Evolutionary conservation across 2,329 filamentous ascomycete species (phyloP).

Genomic region (Hypomyces perniciosus): DNA sequence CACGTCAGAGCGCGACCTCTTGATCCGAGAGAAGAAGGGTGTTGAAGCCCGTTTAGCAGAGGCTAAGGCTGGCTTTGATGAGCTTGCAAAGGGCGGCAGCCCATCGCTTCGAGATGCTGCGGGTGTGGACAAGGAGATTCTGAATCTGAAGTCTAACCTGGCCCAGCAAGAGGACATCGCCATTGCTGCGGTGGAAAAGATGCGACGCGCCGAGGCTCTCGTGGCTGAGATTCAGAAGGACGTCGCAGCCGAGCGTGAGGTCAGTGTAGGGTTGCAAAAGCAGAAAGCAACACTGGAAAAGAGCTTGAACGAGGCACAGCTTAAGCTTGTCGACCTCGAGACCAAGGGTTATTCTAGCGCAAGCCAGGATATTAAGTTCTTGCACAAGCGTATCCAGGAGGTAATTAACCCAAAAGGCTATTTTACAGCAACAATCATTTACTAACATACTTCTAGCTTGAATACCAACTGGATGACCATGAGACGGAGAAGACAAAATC

Average conservation of each 20-base stretch:
- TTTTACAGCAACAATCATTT: constrained; percentile 21
- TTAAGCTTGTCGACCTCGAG: constrained; percentile 86
- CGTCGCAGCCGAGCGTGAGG: constrained; percentile 77
- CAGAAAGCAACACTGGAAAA: constrained; percentile 90
- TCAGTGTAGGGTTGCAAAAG: constrained; percentile 73
- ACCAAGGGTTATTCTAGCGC: constrained; percentile 94
- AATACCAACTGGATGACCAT: constrained; percentile 77
- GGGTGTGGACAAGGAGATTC: constrained; percentile 77
- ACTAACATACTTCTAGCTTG: constrained; percentile 54
- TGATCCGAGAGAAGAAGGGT: constrained; percentile 83
- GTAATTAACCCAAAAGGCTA: constrained; percentile 39
- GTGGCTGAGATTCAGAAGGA: constrained; percentile 89
- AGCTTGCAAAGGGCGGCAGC: constrained; percentile 77
- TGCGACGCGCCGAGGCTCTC: constrained; percentile 86
- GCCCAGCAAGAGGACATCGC: constrained; percentile 93
- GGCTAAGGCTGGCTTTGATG: constrained; percentile 81
- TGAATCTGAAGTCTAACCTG: constrained; percentile 81
- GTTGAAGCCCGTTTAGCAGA: constrained; percentile 81
- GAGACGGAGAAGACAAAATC: constrained; percentile 73
- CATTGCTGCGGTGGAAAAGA: constrained; percentile 88
- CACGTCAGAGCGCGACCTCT: constrained; percentile 74
- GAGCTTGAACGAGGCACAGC: constrained; percentile 80
- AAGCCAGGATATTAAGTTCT: constrained; percentile 90
- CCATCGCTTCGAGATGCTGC: constrained; percentile 87
- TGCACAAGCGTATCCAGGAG: constrained; percentile 92